Conservation (phyloP, 139 green algal species). For the Chlamydomonas sp. region DNA sequence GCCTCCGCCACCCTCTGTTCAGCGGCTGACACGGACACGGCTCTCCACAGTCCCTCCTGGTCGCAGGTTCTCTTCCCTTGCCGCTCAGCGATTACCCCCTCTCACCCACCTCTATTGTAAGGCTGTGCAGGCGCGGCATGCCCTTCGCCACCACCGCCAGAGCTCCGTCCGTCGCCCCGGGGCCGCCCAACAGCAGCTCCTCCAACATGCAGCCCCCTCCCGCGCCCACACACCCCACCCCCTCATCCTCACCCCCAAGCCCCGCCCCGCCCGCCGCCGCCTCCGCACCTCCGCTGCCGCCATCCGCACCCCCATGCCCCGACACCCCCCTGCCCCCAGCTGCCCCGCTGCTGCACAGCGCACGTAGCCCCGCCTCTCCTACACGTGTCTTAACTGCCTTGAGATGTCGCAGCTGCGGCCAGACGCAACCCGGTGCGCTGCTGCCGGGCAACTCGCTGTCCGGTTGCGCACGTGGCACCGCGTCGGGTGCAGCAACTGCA, state of each 20-base stretch:
- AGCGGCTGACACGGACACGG: too few relatives aligned
- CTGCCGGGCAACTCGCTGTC: not conserved
- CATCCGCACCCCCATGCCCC: not conserved
- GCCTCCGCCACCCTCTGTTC: too few relatives aligned
- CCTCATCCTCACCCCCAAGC: not conserved
- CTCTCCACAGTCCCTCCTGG: too few relatives aligned
- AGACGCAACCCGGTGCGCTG: not conserved
- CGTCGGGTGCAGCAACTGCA: not conserved
- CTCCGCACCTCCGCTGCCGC: not conserved
- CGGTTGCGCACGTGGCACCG: not conserved
- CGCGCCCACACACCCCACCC: not conserved
- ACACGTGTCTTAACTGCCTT: conserved; percentile 16
- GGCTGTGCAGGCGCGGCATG: conserved; percentile 23
- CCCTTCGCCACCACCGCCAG: conserved; percentile 19
- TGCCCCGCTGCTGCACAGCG: not conserved
- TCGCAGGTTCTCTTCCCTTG: too few relatives aligned
- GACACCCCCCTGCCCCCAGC: not conserved
- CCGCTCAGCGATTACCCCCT: not conserved
- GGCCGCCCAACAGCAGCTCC: conserved; percentile 20
- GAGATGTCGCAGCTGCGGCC: conserved; percentile 14
- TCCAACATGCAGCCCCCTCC: not conserved
- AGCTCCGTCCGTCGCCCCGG: not conserved
- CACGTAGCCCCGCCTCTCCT: not conserved
- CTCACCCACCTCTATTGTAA: not conserved
- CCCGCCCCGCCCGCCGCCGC: not conserved